phyloP scores from a whole-genome alignment of 1,139 yeast species.

The Sugiyamaella neomexicana region DNA sequence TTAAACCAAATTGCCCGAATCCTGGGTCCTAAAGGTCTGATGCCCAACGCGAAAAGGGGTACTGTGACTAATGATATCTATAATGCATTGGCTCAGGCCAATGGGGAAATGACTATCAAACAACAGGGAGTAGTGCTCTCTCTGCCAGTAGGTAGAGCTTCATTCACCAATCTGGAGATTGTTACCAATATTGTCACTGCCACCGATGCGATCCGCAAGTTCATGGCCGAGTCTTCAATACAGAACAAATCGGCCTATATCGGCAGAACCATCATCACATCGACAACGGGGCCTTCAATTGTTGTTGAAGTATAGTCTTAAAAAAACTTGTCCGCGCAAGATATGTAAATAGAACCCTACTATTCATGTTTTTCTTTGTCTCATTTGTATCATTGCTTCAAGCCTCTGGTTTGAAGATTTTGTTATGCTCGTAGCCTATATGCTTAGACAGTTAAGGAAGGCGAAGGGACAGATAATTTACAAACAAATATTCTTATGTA shows the following conservation, averaged over 20 bases:
- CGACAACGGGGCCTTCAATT: constrained; percentile 81
- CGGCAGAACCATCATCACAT: constrained; percentile 67
- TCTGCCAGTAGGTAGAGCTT: constrained; percentile 75
- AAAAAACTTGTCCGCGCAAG: constrained; percentile 5
- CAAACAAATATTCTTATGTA: no score
- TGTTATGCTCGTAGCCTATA: no score
- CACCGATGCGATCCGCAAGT: constrained; percentile 60
- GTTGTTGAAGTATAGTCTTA: constrained; percentile 59
- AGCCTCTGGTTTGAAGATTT: neutral
- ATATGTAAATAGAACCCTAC: constrained; percentile 4
- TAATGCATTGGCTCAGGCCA: constrained; percentile 52
- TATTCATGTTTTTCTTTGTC: no score
- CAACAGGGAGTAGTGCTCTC: constrained; percentile 57
- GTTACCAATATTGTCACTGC: constrained; percentile 71
- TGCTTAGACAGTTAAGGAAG: no score
- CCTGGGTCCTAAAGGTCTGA: constrained; percentile 85
- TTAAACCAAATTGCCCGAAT: constrained; percentile 68
- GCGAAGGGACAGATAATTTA: no score
- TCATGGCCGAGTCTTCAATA: constrained; percentile 48
- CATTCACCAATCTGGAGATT: constrained; percentile 75
- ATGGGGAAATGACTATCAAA: constrained; percentile 73
- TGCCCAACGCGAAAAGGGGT: constrained; percentile 86
- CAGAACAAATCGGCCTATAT: constrained; percentile 59
- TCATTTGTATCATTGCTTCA: neutral
- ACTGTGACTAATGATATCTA: constrained; percentile 74